Percentiles rank a stretch among this genome's conserved stretches.
Evolutionary conservation across 2,329 filamentous ascomycete species (phyloP).

Genomic region (Fusarium protoensiforme): DNA sequence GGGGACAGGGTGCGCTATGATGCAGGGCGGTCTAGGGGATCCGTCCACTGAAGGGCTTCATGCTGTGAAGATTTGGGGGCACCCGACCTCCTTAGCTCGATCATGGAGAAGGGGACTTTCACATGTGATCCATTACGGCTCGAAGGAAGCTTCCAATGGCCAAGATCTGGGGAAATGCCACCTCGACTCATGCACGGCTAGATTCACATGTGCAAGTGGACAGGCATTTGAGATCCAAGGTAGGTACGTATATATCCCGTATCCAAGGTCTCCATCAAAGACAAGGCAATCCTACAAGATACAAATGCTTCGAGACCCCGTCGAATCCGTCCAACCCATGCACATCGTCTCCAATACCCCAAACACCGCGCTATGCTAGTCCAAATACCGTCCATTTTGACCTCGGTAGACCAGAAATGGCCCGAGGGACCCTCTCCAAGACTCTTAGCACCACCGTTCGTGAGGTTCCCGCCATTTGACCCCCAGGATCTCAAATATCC

Average conservation of each 20-base stretch:
- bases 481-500: constrained; percentile 83
- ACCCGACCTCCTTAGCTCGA: neutral
- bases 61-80: constrained; percentile 12
- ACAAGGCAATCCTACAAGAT: neutral
- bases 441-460: constrained; percentile 76
- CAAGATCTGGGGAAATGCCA: constrained; percentile 36
- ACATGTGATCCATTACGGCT: constrained; percentile 31
- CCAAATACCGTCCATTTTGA: constrained; percentile 27
- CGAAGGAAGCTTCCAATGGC: constrained; percentile 9
- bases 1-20: constrained; percentile 25
- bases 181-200: neutral
- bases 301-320: neutral
- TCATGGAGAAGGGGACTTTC: constrained; percentile 9
- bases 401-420: constrained; percentile 29
- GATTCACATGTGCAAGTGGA: constrained; percentile 20
- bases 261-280: neutral
- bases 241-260: constrained; percentile 5
- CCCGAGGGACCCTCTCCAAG: constrained; percentile 19
- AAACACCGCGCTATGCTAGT: constrained; percentile 22
- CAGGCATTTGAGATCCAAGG: neutral
- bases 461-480: constrained; percentile 86
- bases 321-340: constrained; percentile 1
- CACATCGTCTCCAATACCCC: constrained; percentile 7
- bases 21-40: constrained; percentile 16
- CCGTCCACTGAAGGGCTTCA: constrained; percentile 12